Percentiles rank a stretch among this genome's conserved stretches.
Evolutionary conservation across 768 basidiomycete genomes (phyloP).

Genomic region (Lactarius akahatsu): DNA sequence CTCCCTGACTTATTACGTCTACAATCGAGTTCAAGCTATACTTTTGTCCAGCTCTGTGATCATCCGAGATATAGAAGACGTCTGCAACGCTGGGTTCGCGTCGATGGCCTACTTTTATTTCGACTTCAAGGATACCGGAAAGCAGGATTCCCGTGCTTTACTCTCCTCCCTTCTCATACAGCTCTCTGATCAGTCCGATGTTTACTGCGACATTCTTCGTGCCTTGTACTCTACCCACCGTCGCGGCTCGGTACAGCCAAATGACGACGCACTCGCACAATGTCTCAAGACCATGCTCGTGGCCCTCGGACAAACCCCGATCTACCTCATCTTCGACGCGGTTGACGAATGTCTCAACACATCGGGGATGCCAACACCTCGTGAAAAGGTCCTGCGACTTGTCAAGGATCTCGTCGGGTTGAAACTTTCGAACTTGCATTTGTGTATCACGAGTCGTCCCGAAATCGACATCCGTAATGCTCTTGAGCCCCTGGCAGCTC

Average conservation of each 20-base stretch:
- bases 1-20: rapidly evolving
- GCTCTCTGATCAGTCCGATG: conserved; percentile 4
- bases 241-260: conserved; percentile 1
- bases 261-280: background rate
- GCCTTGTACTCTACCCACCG: background rate
- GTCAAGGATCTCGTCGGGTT: background rate
- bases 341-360: background rate
- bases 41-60: background rate
- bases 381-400: background rate
- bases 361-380: background rate
- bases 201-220: background rate
- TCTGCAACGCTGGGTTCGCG: background rate
- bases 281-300: conserved; percentile 8
- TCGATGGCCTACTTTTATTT: background rate
- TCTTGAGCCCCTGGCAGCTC: background rate
- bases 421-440: background rate
- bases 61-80: background rate
- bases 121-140: background rate
- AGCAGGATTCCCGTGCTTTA: background rate
- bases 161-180: conserved; percentile 10
- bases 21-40: background rate
- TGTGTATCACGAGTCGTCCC: background rate
- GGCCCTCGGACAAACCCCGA: background rate
- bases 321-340: background rate
- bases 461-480: background rate